Percentiles rank a stretch among this genome's conserved stretches.
Evolutionary conservation across 768 basidiomycete species (phyloP).

Genomic region (Thelephora aurantiotincta): DNA sequence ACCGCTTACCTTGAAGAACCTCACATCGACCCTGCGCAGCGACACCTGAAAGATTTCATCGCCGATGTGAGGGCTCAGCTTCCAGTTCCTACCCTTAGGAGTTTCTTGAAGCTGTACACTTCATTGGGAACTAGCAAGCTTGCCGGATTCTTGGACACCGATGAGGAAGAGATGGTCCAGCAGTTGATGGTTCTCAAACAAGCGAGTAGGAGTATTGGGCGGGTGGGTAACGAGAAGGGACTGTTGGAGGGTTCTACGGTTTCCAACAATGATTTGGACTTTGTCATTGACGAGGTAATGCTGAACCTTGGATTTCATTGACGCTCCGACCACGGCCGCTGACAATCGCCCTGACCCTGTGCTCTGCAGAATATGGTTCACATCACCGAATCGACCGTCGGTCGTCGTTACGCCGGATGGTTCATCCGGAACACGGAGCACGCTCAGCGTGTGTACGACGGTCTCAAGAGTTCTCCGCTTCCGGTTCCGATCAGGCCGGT

Average conservation of each 20-base stretch:
- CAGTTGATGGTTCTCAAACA: slow-evolving; percentile 97
- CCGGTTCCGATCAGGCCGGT: slow-evolving; percentile 19
- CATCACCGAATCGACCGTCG: slow-evolving; percentile 88
- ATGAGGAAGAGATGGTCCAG: slow-evolving; percentile 90
- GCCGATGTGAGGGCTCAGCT: slow-evolving; percentile 63
- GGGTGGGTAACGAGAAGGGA: slow-evolving; percentile 32
- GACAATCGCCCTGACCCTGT: neutral
- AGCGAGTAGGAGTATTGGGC: slow-evolving; percentile 61
- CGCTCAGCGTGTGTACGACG: slow-evolving; percentile 76
- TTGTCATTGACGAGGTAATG: slow-evolving; percentile 79
- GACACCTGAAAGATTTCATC: slow-evolving; percentile 78
- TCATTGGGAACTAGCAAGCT: slow-evolving; percentile 86
- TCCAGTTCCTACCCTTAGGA: slow-evolving; percentile 73
- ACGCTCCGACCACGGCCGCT: neutral
- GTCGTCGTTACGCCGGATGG: slow-evolving; percentile 90
- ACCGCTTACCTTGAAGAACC: slow-evolving; percentile 24
- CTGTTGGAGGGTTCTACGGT: slow-evolving; percentile 79
- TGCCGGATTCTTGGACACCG: slow-evolving; percentile 79
- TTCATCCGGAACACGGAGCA: slow-evolving; percentile 95
- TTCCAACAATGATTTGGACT: slow-evolving; percentile 88
- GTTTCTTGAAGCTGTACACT: slow-evolving; percentile 91
- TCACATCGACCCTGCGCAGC: slow-evolving; percentile 59
- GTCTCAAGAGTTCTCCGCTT: slow-evolving; percentile 45
- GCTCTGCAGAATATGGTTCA: slow-evolving; percentile 79
- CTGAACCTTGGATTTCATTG: slow-evolving; percentile 13